phyloP scores from a whole-genome alignment of 2,329 filamentous ascomycete genomes.

The Keithomyces neogunnii region DNA sequence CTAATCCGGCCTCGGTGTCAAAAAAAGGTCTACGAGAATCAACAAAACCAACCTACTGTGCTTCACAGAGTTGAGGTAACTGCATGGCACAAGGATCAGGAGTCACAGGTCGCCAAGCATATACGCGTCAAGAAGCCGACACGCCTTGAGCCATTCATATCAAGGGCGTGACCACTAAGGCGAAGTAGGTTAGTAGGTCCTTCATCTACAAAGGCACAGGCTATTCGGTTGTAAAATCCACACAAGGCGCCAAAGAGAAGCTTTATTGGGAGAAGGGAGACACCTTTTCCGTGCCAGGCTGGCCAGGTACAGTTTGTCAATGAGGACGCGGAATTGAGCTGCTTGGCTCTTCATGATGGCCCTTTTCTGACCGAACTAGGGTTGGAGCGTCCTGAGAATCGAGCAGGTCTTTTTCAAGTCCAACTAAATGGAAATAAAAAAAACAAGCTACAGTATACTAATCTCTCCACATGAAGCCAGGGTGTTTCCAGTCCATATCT shows the following conservation, averaged over 20 bases:
- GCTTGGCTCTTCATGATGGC: conserved; percentile 24
- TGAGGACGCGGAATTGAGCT: conserved; percentile 18
- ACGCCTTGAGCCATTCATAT: too few species aligned
- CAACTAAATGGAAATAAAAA: too few species aligned
- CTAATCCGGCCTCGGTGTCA: too few species aligned
- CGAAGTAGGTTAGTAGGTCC: conserved; percentile 37
- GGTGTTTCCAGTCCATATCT: conserved; percentile 60
- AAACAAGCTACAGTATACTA: neutral
- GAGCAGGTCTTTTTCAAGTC: neutral
- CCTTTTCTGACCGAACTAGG: conserved; percentile 24
- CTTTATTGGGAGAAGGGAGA: conserved; percentile 38
- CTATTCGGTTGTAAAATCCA: conserved; percentile 27
- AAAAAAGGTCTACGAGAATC: too few species aligned
- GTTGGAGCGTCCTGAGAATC: conserved; percentile 7
- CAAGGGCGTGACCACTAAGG: conserved; percentile 19
- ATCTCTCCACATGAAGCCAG: conserved; percentile 51
- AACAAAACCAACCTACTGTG: too few species aligned
- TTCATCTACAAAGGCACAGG: conserved; percentile 43
- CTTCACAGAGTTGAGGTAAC: too few species aligned
- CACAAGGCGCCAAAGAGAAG: conserved; percentile 20
- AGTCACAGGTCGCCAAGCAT: too few species aligned
- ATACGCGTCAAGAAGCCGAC: too few species aligned
- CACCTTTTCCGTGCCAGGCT: conserved; percentile 45
- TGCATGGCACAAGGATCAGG: too few species aligned
- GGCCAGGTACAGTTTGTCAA: conserved; percentile 40